phyloP scores from a whole-genome alignment of 2,329 filamentous ascomycete species.

The Penicillium sp. region DNA sequence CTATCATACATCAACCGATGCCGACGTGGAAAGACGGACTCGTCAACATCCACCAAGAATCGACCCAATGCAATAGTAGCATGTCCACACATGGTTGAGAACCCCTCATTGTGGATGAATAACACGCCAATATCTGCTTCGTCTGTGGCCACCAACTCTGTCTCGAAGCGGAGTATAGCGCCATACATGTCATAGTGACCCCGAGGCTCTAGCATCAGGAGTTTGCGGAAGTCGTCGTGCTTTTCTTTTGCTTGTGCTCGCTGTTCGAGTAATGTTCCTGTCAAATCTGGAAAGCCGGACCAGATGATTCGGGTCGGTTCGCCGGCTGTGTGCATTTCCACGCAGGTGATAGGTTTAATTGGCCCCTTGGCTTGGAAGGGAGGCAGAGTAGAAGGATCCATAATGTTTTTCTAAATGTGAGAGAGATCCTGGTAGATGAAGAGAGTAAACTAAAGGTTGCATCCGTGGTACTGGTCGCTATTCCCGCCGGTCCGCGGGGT shows the following conservation, averaged over 20 bases:
- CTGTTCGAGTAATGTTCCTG: slow-evolving; percentile 42
- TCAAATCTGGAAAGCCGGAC: slow-evolving; percentile 38
- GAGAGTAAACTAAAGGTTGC: too few species aligned
- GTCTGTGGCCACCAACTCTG: slow-evolving; percentile 39
- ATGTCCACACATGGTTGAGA: slow-evolving; percentile 51
- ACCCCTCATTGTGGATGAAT: slow-evolving; percentile 48
- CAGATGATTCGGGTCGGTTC: slow-evolving; percentile 49
- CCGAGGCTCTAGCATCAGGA: slow-evolving; percentile 47
- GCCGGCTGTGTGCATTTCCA: slow-evolving; percentile 49
- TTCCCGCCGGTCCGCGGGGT: too few species aligned
- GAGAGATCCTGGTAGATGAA: too few species aligned
- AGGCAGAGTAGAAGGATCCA: not conserved
- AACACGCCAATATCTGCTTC: slow-evolving; percentile 48
- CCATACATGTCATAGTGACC: slow-evolving; percentile 53
- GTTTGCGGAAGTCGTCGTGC: slow-evolving; percentile 41
- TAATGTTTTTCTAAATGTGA: not conserved
- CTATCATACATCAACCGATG: slow-evolving; percentile 29
- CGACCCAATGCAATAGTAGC: slow-evolving; percentile 50
- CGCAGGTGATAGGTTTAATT: slow-evolving; percentile 24
- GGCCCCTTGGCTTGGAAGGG: not conserved
- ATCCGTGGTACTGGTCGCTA: too few species aligned
- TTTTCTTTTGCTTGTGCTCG: slow-evolving; percentile 37
- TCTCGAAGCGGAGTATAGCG: slow-evolving; percentile 42
- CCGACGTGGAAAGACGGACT: slow-evolving; percentile 38
- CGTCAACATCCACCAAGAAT: slow-evolving; percentile 41